Evolutionary conservation across 202 grass and related monocot genomes (phyloP), one percentile per base, ranked within the genome.

Genomic region (Digitaria exilis): DNA sequence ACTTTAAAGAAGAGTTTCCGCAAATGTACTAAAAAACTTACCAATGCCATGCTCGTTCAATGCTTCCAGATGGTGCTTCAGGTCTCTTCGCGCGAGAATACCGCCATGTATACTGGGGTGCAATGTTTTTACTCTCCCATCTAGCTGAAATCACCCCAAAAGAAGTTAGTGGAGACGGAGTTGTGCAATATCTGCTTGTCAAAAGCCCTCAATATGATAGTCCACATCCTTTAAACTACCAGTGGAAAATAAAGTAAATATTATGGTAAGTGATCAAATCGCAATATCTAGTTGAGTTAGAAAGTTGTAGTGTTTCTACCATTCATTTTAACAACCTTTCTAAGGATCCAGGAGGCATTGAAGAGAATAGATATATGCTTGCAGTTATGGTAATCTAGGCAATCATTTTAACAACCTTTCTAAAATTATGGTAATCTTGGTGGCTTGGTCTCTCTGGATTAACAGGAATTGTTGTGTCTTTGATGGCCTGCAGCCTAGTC

Each of bases 11-110:
- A 32, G 76, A 59, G 26, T 74, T 55, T 30, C 1, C 4, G 25
- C 4, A 65, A 1, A 54, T 15, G n/a, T 22, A 24, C 13, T 16
- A 59, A 39, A 60, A n/a, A 51, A 84, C 83, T 35, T 66, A 92
- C 93, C 93, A 82, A 95, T 95, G 57, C 76, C 83, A 84, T 92
- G 88, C 24, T 82, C 84, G 24, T 81, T 92, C 44, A 95, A 78
- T 72, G 93, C 79, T 26, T 95, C 69, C 85, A 92, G 78, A 79
- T 95, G 93, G 78, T 86, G 68, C 21, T 63, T 76, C 70, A 90
- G 79, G 80, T 95, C 90, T 92, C 93, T 90, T 69, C 87, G 72
- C n/a, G 93, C 93, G 70, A 95, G 93, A 88, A 95, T 95, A 77
- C 87, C 90, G 66, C 90, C 93, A 84, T 95, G 93, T 78, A 95